These are phyloP conservation scores for Eucalyptus pauciflora DNA, from an alignment of 345 rosid genomes.

Conservation along the genomic window DNA sequence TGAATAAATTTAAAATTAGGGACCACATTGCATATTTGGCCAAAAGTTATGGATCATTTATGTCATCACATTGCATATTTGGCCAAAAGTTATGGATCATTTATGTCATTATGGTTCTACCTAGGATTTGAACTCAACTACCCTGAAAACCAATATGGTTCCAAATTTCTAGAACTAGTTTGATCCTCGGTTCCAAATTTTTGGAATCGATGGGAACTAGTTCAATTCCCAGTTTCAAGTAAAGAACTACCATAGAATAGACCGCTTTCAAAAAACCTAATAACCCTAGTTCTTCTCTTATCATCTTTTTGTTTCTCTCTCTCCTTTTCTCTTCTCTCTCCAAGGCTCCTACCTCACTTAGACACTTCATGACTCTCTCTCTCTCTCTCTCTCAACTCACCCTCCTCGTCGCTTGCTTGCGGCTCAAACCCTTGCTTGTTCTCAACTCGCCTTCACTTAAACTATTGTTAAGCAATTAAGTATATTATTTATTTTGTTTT, in stretches of 20 bases:
- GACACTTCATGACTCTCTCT: neutral
- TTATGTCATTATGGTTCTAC: no score
- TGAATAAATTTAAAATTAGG: no score
- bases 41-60: no score
- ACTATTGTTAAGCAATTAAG: neutral
- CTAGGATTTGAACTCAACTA: neutral
- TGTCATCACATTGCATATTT: no score
- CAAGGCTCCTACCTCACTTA: neutral
- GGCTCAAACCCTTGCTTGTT: neutral
- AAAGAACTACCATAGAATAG: neutral
- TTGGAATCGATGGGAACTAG: neutral
- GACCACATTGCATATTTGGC: no score
- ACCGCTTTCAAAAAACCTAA: neutral
- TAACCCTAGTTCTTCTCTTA: neutral
- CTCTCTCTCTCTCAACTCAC: neutral
- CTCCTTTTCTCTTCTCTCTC: neutral
- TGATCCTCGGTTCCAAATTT: neutral
- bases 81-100: no score
- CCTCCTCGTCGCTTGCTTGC: neutral
- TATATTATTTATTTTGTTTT: no score
- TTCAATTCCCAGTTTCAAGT: neutral
- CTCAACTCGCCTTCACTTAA: neutral
- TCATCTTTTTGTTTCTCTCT: no score
- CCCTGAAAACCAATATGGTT: neutral
- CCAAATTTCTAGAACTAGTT: no score